phyloP scores from a whole-genome alignment of 352 stramenopile genomes.

The Elongisporangium undulatum region DNA sequence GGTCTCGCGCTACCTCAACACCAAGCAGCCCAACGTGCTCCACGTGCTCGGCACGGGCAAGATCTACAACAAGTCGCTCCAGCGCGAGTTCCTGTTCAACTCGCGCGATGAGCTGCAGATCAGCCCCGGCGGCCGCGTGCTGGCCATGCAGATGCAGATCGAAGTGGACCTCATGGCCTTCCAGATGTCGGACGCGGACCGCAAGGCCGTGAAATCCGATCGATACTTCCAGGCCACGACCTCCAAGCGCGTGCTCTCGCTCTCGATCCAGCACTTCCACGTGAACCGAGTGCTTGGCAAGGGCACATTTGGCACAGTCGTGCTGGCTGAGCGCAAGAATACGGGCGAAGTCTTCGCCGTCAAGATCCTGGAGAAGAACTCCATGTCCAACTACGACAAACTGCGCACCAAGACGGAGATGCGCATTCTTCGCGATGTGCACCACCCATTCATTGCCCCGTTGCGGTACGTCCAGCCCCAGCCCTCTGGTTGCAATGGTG shows the following conservation, averaged over 20 bases:
- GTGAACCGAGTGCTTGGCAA: conserved; percentile 94
- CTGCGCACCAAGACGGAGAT: conserved; percentile 92
- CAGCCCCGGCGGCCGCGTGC: conserved; percentile 67
- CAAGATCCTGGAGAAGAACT: conserved; percentile 91
- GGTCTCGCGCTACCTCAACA: conserved; percentile 70
- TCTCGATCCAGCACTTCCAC: conserved; percentile 93
- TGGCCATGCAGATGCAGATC: conserved; percentile 83
- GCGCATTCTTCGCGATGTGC: conserved; percentile 86
- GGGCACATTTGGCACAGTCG: conserved; percentile 93
- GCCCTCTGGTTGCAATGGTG: not conserved
- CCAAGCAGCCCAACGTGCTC: conserved; percentile 78
- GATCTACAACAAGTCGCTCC: conserved; percentile 77
- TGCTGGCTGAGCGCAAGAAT: conserved; percentile 79
- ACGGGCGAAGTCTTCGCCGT: conserved; percentile 88
- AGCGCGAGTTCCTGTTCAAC: conserved; percentile 79
- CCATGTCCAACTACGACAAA: conserved; percentile 91
- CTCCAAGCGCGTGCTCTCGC: conserved; percentile 77
- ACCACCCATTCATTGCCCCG: conserved; percentile 92
- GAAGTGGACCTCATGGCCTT: conserved; percentile 80
- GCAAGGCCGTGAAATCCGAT: conserved; percentile 62
- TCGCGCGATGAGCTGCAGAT: conserved; percentile 77
- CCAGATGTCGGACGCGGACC: conserved; percentile 68
- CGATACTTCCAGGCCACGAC: conserved; percentile 63
- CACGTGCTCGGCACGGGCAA: conserved; percentile 68
- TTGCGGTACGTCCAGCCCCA: conserved; percentile 30